Percentiles rank a stretch among this genome's conserved stretches.
Evolutionary conservation across 805 yeast species (phyloP).

Genomic region (Blastobotrys mokoenaii): DNA sequence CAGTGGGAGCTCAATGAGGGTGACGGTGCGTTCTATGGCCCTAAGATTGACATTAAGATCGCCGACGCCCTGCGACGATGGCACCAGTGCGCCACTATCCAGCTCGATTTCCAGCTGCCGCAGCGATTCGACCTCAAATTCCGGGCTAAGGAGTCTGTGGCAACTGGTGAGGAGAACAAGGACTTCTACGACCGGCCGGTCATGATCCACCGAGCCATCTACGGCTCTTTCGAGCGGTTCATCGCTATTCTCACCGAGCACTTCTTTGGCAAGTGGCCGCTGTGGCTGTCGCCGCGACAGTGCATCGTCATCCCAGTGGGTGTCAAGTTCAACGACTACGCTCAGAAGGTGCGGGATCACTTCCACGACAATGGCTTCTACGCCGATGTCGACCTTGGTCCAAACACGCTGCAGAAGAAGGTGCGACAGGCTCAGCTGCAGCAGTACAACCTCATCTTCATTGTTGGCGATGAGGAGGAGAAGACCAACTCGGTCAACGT

Average conservation of each 20-base stretch:
- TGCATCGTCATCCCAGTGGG: constrained; percentile 95
- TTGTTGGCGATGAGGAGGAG: constrained; percentile 95
- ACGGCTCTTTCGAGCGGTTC: constrained; percentile 99
- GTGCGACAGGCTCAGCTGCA: constrained; percentile 92
- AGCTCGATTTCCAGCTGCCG: constrained; percentile 97
- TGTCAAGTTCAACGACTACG: constrained; percentile 85
- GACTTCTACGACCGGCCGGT: constrained; percentile 77
- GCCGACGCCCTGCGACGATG: constrained; percentile 92
- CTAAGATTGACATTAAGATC: constrained; percentile 94
- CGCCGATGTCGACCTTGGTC: constrained; percentile 87
- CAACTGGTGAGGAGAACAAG: constrained; percentile 26
- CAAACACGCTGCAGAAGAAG: constrained; percentile 97
- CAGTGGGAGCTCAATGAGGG: constrained; percentile 93
- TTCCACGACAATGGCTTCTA: constrained; percentile 65
- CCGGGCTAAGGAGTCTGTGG: constrained; percentile 38
- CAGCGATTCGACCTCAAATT: constrained; percentile 84
- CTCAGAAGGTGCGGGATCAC: constrained; percentile 64
- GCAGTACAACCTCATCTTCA: constrained; percentile 91
- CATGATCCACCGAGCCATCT: constrained; percentile 98
- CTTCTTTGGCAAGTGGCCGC: constrained; percentile 99
- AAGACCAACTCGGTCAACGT: constrained; percentile 74
- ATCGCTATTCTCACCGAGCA: constrained; percentile 97
- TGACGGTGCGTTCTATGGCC: constrained; percentile 96
- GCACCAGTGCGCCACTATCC: constrained; percentile 99
- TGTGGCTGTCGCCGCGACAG: constrained; percentile 99